phyloP scores from a whole-genome alignment of 2,329 filamentous ascomycete genomes.

The Diaporthe ilicicola region DNA sequence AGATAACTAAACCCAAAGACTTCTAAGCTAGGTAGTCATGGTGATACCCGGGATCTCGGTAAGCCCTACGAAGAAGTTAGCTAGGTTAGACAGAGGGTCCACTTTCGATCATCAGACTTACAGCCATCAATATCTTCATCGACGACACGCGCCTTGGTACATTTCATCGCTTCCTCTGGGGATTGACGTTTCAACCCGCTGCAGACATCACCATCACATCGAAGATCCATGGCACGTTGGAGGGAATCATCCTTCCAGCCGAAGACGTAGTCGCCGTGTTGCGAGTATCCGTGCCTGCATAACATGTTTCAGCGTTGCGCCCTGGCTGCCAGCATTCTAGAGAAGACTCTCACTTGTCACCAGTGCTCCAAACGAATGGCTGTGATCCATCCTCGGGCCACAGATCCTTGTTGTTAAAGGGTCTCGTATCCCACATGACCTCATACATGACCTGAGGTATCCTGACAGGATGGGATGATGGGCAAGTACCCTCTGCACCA shows the following conservation, averaged over 20 bases:
- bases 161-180: slow-evolving; percentile 11
- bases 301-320: background rate
- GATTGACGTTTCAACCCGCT: background rate
- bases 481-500: slow-evolving; percentile 45
- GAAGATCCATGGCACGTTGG: slow-evolving; percentile 38
- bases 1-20: no score
- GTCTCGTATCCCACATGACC: slow-evolving; percentile 38
- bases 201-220: slow-evolving; percentile 11
- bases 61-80: background rate
- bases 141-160: background rate
- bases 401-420: slow-evolving; percentile 30
- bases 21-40: background rate
- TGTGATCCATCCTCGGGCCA: slow-evolving; percentile 44
- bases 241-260: slow-evolving; percentile 46
- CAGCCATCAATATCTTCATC: slow-evolving; percentile 13
- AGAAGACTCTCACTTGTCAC: slow-evolving; percentile 40
- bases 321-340: no score
- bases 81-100: background rate
- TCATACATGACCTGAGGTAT: slow-evolving; percentile 41
- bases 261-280: slow-evolving; percentile 50
- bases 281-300: slow-evolving; percentile 43
- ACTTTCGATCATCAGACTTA: background rate
- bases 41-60: background rate
- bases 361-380: slow-evolving; percentile 42
- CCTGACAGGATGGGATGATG: slow-evolving; percentile 38